Base-by-base conservation (phyloP, 371 early-diverging fungal species). In the Apophysomyces ossiformis region DNA sequence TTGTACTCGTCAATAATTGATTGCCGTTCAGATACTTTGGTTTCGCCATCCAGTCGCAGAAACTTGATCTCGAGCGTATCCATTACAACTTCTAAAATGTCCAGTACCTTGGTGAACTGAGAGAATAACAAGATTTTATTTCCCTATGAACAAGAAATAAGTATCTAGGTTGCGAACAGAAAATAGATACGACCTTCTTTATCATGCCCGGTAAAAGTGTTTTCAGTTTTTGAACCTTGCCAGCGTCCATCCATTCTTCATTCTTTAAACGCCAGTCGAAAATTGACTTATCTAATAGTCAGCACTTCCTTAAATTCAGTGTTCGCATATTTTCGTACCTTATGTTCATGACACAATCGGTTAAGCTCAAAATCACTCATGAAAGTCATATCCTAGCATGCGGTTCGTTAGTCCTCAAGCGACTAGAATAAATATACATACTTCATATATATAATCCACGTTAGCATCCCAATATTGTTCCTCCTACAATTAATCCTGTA, bases 291-390 rank as follows among this genome's bases (percentile, higher is more conserved):
- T 43, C 9, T 35, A 18, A 39, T 0, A 44, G 4, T 21, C n/a
- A 21, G 47, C 6, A 50, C 21, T n/a, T 50, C 32, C 32, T 26
- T 26, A 26, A 26, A 26, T 50, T 5, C 16, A 16, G 54, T 5
- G 21, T 50, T 9, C 26, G 11, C 62, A 12, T 8, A 32, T 69
- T 13, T 13, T 2, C 41, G 1, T 74, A 86, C 86, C 77, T 73
- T 82, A 67, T 90, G 88, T 60, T 86, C 87, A 35, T 64, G 54
- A 67, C 93, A 93, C 13, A 95, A 67, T 36, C 76, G 68, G 70
- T 95, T 87, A 38, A 96, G 69, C 66, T 95, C 94, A 78, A 93
- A 95, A 71, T 96, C 96, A 43, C 87, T 86, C 90, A 93, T 92
- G 5, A 90, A 75, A 12, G 84, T 70, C 94, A 96, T 91, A 64